phyloP scores from a whole-genome alignment of 768 basidiomycete species.

The Auricularia sp. region DNA sequence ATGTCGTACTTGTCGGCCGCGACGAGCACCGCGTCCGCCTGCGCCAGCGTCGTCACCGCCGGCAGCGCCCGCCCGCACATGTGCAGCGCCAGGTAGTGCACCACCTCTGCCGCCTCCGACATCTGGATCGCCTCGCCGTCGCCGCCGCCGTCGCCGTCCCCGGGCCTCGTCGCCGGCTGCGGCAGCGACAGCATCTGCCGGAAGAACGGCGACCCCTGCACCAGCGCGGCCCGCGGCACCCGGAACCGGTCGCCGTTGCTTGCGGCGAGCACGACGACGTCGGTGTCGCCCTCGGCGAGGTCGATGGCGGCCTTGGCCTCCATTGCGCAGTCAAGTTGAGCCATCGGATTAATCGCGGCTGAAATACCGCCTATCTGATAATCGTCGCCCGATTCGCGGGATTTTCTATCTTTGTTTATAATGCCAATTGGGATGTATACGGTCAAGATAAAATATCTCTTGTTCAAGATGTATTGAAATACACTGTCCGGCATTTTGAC shows the following conservation, averaged over 20 bases:
- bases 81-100: background rate
- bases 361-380: too few relatives aligned
- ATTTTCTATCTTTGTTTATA: too few relatives aligned
- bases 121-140: background rate
- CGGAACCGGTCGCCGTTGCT: background rate
- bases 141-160: background rate
- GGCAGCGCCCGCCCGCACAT: background rate
- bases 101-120: background rate
- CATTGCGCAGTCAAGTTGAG: too few relatives aligned
- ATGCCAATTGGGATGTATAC: too few relatives aligned
- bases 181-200: background rate
- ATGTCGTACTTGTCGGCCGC: conserved; percentile 1
- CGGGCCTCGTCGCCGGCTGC: background rate
- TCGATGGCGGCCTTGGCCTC: too few relatives aligned
- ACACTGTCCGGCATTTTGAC: too few relatives aligned
- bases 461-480: too few relatives aligned
- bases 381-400: too few relatives aligned
- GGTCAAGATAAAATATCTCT: too few relatives aligned
- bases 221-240: background rate
- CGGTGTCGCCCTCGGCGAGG: background rate
- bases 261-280: background rate
- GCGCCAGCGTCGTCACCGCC: background rate
- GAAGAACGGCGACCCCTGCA: background rate
- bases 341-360: too few relatives aligned
- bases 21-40: background rate